phyloP scores from a whole-genome alignment of 208 protist species.

The Crithidia mellificae region DNA sequence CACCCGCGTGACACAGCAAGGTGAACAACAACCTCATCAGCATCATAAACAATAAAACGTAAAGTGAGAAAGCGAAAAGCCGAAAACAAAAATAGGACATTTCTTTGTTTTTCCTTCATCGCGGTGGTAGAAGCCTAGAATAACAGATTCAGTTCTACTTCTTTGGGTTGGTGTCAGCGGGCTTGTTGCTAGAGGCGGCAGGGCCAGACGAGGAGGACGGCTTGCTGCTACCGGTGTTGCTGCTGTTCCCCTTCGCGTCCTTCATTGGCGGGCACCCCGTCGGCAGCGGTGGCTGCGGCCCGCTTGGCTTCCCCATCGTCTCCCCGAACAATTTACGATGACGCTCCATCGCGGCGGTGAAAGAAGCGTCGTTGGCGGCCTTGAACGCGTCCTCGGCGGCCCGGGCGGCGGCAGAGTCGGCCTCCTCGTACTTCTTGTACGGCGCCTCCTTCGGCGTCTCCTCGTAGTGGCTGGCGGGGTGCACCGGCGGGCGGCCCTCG shows the following conservation, averaged over 20 bases:
- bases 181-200: neutral
- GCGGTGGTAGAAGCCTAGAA: too few species aligned
- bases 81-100: neutral
- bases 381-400: slow-evolving; percentile 41
- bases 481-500: slow-evolving; percentile 76
- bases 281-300: slow-evolving; percentile 45
- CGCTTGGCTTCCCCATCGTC: slow-evolving; percentile 46
- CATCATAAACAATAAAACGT: too few species aligned
- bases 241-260: neutral
- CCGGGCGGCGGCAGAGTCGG: slow-evolving; percentile 47
- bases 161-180: neutral
- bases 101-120: neutral
- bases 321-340: slow-evolving; percentile 65
- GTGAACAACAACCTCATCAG: too few species aligned
- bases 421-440: slow-evolving; percentile 69
- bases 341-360: slow-evolving; percentile 67
- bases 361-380: slow-evolving; percentile 49
- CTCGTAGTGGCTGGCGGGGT: slow-evolving; percentile 85
- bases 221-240: too few species aligned
- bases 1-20: too few species aligned
- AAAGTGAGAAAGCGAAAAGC: too few species aligned
- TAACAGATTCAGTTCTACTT: too few species aligned
- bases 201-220: neutral
- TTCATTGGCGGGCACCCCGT: slow-evolving; percentile 57
- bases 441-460: slow-evolving; percentile 79